phyloP scores from a whole-genome alignment of 2,329 filamentous ascomycete species.

The Tolypocladium ophioglossoides region DNA sequence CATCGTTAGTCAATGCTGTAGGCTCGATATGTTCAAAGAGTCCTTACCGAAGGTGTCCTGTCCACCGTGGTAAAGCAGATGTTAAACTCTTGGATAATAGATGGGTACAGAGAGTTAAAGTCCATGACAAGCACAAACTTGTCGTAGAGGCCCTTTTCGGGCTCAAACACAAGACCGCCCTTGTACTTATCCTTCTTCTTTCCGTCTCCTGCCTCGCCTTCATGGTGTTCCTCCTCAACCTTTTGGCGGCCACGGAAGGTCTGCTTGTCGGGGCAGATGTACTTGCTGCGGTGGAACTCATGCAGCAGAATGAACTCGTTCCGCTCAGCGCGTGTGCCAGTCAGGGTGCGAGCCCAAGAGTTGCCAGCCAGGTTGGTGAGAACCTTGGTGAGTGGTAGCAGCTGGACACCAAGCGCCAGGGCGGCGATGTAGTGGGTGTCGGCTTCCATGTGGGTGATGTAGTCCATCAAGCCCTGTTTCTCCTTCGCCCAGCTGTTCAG shows the following conservation, averaged over 20 bases:
- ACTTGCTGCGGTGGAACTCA: slow-evolving; percentile 93
- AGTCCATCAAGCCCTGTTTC: slow-evolving; percentile 82
- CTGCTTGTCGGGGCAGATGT: slow-evolving; percentile 94
- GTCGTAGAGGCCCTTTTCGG: slow-evolving; percentile 94
- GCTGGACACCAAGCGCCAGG: slow-evolving; percentile 77
- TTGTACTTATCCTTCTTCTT: slow-evolving; percentile 99
- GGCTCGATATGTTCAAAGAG: not conserved
- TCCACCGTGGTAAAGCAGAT: slow-evolving; percentile 99
- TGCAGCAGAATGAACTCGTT: slow-evolving; percentile 99
- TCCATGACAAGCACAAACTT: slow-evolving; percentile 99
- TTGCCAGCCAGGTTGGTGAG: slow-evolving; percentile 95
- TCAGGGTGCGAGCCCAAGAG: slow-evolving; percentile 93
- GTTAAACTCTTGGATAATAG: slow-evolving; percentile 98
- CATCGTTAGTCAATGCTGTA: slow-evolving; percentile 6
- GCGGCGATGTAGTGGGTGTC: slow-evolving; percentile 96
- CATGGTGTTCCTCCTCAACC: slow-evolving; percentile 56
- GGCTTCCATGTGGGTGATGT: slow-evolving; percentile 84
- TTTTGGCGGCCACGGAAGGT: slow-evolving; percentile 66
- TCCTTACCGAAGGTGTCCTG: slow-evolving; percentile 55
- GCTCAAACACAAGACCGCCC: slow-evolving; percentile 95
- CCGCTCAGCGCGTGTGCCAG: slow-evolving; percentile 88
- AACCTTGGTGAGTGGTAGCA: slow-evolving; percentile 88
- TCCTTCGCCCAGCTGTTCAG: slow-evolving; percentile 72
- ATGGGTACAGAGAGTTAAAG: slow-evolving; percentile 97
- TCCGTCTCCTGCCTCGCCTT: slow-evolving; percentile 58